Percentiles rank a stretch among this genome's conserved stretches.
phyloP scores from a whole-genome alignment of 257 asterid genomes.

The Mitragyna speciosa region DNA sequence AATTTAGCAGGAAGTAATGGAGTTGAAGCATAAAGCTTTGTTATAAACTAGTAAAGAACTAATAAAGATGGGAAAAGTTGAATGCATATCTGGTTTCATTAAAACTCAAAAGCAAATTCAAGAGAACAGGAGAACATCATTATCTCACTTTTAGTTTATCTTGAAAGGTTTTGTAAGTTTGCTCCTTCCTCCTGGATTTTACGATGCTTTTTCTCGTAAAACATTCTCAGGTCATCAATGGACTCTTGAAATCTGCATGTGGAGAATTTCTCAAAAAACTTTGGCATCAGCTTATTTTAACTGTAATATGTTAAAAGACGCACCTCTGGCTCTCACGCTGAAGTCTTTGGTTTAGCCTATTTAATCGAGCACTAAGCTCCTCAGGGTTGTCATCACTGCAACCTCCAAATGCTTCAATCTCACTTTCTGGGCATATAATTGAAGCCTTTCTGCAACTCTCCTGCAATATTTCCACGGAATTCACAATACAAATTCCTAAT shows the following conservation, averaged over 20 bases:
- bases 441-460: constrained; percentile 73
- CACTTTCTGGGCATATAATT: constrained; percentile 69
- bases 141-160: constrained; percentile 70
- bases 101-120: background rate
- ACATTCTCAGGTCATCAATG: constrained; percentile 72
- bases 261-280: background rate
- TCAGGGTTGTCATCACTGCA: constrained; percentile 64
- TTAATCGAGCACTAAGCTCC: constrained; percentile 62
- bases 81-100: background rate
- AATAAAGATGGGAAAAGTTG: background rate
- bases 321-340: constrained; percentile 79
- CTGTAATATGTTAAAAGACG: constrained; percentile 8
- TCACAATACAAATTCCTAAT: constrained; percentile 21
- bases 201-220: constrained; percentile 62
- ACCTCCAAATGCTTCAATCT: constrained; percentile 69
- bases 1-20: background rate
- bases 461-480: constrained; percentile 41
- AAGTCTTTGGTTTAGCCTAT: constrained; percentile 56
- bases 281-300: background rate
- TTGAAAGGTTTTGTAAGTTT: constrained; percentile 56
- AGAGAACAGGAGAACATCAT: constrained; percentile 7
- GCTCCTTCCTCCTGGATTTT: constrained; percentile 60
- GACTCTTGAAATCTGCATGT: constrained; percentile 73
- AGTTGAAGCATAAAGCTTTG: background rate
- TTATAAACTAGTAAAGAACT: background rate